Conservation (phyloP, 2,329 filamentous ascomycete species). For the Verticillium zaregamsianum region DNA sequence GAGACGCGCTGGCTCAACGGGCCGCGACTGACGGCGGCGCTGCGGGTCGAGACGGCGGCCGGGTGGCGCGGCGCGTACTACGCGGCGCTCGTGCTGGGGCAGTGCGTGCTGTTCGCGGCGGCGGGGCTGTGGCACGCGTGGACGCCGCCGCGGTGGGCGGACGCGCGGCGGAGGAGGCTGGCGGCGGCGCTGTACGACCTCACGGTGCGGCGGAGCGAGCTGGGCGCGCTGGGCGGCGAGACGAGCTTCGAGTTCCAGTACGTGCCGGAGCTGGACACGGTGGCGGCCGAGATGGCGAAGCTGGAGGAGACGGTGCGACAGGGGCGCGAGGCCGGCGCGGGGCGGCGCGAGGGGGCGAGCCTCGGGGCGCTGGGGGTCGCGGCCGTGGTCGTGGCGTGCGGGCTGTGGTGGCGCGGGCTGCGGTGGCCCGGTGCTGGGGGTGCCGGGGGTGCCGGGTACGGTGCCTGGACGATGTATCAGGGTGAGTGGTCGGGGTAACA, state of each 20-base stretch:
- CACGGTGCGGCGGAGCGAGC: conserved; percentile 56
- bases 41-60: conserved; percentile 54
- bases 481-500: no score
- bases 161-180: conserved; percentile 25
- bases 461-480: background rate
- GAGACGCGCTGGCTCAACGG: conserved; percentile 69
- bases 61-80: conserved; percentile 43
- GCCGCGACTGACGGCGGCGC: conserved; percentile 51
- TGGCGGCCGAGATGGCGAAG: conserved; percentile 27
- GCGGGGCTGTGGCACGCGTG: conserved; percentile 36
- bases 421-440: conserved; percentile 8
- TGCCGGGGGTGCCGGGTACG: background rate
- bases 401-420: conserved; percentile 15
- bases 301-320: conserved; percentile 17
- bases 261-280: conserved; percentile 43
- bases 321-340: conserved; percentile 16
- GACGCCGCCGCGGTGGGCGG: conserved; percentile 5
- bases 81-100: conserved; percentile 55
- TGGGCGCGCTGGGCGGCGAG: conserved; percentile 57
- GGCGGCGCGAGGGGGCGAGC: conserved; percentile 29
- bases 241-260: conserved; percentile 69
- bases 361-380: conserved; percentile 39
- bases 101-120: conserved; percentile 62
- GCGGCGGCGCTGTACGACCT: conserved; percentile 41
- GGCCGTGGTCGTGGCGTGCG: conserved; percentile 17